phyloP scores from a whole-genome alignment of 352 stramenopile genomes.

The Blastocystis sp. region DNA sequence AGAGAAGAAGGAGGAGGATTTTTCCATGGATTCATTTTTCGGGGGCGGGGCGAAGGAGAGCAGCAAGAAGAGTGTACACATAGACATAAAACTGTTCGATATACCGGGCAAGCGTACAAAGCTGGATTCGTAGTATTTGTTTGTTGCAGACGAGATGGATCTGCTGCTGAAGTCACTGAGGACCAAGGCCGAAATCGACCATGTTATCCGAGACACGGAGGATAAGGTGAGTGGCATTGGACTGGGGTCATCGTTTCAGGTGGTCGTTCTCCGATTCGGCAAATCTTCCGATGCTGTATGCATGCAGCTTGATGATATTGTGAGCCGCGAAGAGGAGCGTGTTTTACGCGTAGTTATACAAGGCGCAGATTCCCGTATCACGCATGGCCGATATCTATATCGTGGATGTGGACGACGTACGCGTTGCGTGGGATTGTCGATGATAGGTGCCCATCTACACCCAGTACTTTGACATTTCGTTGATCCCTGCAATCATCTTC shows the following conservation, averaged over 20 bases:
- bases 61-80: neutral
- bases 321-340: conserved; percentile 71
- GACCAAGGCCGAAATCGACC: conserved; percentile 78
- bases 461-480: conserved; percentile 84
- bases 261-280: conserved; percentile 81
- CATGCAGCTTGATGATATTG: conserved; percentile 82
- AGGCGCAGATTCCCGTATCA: conserved; percentile 79
- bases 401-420: conserved; percentile 76
- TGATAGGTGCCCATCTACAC: conserved; percentile 78
- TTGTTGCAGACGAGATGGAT: conserved; percentile 75
- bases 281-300: conserved; percentile 77
- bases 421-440: neutral
- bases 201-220: conserved; percentile 79
- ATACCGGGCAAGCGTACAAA: neutral
- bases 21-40: neutral
- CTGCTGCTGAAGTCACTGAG: conserved; percentile 77
- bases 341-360: conserved; percentile 75
- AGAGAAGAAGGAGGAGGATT: neutral
- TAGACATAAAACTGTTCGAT: neutral
- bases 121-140: conserved; percentile 29
- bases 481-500: conserved; percentile 82
- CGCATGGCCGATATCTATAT: conserved; percentile 79
- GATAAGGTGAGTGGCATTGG: conserved; percentile 72
- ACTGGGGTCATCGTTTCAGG: conserved; percentile 69
- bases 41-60: neutral